Evolutionary conservation across 768 basidiomycete species (phyloP), one percentile per base, ranked within the genome.

Genomic region (Leucocoprinus leucothites): DNA sequence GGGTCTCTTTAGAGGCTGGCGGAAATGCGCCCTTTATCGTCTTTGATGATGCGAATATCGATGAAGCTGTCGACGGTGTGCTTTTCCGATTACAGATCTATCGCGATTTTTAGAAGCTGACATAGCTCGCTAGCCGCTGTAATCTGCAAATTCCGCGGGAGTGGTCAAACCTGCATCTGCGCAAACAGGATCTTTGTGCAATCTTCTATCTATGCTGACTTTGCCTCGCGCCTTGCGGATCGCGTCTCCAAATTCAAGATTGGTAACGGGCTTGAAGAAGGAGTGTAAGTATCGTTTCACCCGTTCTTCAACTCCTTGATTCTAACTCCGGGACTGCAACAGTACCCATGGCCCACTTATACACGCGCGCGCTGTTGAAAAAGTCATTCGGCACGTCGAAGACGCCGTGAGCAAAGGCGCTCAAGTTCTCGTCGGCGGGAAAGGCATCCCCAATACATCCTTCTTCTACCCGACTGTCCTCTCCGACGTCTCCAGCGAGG

Each of bases 21-120:
- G 96, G 97, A 25, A 98, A 98, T 61, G 85, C 95, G 0, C 90
- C 96, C 0, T 94, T 99, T 70, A 97, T 98, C 61, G 90, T 99
- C 6, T 98, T 99, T 67, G 90, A 94, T 59, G 97, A 98, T 64
- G 96, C 94, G 0, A 87, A 98, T 66, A 80, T 99, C 49, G 91
- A 94, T 47, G 85, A 87, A 54, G 97, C 97, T 25, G 92, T 99
- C 6, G 84, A 86, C 60, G 91, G 95, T 81, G 66, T 57, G 58
- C 24, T 59, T 3, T 53, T 28, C 14, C 16, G 13, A 19, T 9
- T 19, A 34, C 13, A 18, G 18, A 48, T 9, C 25, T 7, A 26
- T n/a, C 14, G 25, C 24, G 13, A 18, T 48, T 9, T 4, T 14
- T 35, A 3, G 31, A 21, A 9, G 28, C 21, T 53, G 11, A n/a